Percentiles rank a stretch among this genome's conserved stretches.
Conservation (phyloP, 805 yeast species). For the Barnettozyma wickerhamii region DNA sequence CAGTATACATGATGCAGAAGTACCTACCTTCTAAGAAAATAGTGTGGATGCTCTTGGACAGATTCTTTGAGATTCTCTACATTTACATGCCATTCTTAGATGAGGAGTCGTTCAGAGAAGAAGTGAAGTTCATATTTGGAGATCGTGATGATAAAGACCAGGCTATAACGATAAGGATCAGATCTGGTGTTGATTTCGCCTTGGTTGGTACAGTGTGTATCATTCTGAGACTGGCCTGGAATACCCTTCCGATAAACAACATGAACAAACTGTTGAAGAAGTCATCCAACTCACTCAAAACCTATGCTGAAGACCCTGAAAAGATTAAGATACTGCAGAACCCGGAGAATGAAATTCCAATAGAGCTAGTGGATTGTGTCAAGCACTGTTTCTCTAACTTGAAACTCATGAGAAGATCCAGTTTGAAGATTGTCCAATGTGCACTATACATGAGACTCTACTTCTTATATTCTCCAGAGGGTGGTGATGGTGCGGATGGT, state of each 20-base stretch:
- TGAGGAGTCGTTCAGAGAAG: constrained; percentile 44
- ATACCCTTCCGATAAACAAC: constrained; percentile 44
- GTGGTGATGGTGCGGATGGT: constrained; percentile 53
- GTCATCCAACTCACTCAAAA: constrained; percentile 10
- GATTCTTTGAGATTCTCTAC: constrained; percentile 56
- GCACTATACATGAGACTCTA: constrained; percentile 54
- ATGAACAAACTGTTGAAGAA: constrained; percentile 15
- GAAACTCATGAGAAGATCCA: constrained; percentile 39
- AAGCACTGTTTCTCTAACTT: constrained; percentile 40
- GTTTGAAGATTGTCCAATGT: constrained; percentile 52
- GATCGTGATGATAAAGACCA: constrained; percentile 27
- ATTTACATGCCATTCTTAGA: constrained; percentile 66
- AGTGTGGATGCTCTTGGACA: constrained; percentile 51
- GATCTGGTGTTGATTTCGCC: constrained; percentile 38
- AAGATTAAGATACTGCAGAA: constrained; percentile 26
- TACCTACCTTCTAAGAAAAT: constrained; percentile 51
- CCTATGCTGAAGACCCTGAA: constrained; percentile 18
- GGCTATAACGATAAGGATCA: constrained; percentile 27
- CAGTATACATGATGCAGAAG: constrained; percentile 33
- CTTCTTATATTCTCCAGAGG: constrained; percentile 55
- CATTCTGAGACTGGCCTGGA: constrained; percentile 50
- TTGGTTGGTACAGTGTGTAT: constrained; percentile 48
- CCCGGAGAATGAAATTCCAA: constrained; percentile 38
- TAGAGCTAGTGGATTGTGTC: constrained; percentile 40
- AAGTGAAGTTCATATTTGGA: constrained; percentile 44